These are phyloP conservation scores for Tetragonia tetragonoides DNA, from an alignment of 148 eudicot genomes.

Conservation along the genomic window DNA sequence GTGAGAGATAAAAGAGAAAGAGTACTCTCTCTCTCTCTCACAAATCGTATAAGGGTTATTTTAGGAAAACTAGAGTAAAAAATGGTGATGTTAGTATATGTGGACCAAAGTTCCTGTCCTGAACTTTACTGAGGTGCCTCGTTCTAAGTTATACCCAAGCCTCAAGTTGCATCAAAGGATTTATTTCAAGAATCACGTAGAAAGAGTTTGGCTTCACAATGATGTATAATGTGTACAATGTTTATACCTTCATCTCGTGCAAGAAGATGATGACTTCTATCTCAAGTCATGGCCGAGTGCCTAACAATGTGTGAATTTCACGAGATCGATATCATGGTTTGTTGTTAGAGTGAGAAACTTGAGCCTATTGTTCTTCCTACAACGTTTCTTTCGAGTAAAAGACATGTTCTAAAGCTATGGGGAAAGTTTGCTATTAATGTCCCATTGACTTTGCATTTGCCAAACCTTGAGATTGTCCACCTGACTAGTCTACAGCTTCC, in stretches of 20 bases:
- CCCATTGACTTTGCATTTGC: neutral
- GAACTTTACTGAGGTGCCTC: neutral
- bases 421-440: neutral
- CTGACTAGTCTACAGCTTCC: neutral
- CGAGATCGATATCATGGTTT: constrained; percentile 8
- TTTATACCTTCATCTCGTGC: neutral
- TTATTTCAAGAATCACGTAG: neutral
- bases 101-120: constrained; percentile 19
- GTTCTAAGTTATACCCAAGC: too few species aligned
- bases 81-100: constrained; percentile 10
- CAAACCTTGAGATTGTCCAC: constrained; percentile 2
- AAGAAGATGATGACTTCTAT: neutral
- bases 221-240: neutral
- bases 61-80: too few species aligned
- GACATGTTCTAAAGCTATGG: neutral
- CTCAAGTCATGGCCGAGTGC: constrained; percentile 5
- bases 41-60: too few species aligned
- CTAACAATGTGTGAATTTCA: neutral
- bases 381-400: neutral
- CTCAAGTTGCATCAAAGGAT: neutral
- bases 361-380: neutral
- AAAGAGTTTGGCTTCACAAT: neutral
- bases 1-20: too few species aligned
- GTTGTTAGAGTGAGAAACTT: neutral
- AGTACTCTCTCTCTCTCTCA: too few species aligned